Conservation (phyloP, 2,329 filamentous ascomycete species). For the Allantophomopsis lycopodina region DNA sequence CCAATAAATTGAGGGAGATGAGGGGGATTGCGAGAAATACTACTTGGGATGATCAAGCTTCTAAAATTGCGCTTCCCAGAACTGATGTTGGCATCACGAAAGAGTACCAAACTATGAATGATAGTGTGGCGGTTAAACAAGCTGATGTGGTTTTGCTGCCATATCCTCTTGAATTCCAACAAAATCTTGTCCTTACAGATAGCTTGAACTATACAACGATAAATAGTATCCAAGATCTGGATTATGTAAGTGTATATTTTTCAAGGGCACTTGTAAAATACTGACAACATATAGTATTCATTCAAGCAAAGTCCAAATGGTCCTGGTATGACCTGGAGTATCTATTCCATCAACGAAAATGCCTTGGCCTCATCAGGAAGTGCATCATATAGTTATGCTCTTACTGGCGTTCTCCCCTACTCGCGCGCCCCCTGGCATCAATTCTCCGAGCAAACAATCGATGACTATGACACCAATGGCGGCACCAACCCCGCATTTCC, state of each 20-base stretch:
- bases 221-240: slow-evolving; percentile 29
- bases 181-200: neutral
- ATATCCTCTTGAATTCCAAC: slow-evolving; percentile 44
- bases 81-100: slow-evolving; percentile 42
- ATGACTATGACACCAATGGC: slow-evolving; percentile 42
- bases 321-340: slow-evolving; percentile 61
- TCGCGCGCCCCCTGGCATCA: slow-evolving; percentile 54
- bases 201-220: too few species aligned
- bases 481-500: slow-evolving; percentile 55
- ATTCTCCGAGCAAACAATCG: slow-evolving; percentile 54
- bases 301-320: slow-evolving; percentile 54
- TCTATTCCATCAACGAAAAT: slow-evolving; percentile 54
- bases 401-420: slow-evolving; percentile 51
- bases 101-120: slow-evolving; percentile 54
- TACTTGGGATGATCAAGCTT: slow-evolving; percentile 41
- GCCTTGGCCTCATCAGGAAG: slow-evolving; percentile 53
- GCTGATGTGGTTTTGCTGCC: slow-evolving; percentile 56
- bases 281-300: slow-evolving; percentile 34
- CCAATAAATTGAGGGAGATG: slow-evolving; percentile 15
- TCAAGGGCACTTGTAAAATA: neutral
- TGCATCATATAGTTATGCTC: slow-evolving; percentile 52
- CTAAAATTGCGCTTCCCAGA: slow-evolving; percentile 41
- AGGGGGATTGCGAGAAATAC: slow-evolving; percentile 27
- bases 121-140: slow-evolving; percentile 52
- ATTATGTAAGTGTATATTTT: slow-evolving; percentile 32